Conservation (phyloP, 768 basidiomycete genomes). For the Leccinum disarticulatum region DNA sequence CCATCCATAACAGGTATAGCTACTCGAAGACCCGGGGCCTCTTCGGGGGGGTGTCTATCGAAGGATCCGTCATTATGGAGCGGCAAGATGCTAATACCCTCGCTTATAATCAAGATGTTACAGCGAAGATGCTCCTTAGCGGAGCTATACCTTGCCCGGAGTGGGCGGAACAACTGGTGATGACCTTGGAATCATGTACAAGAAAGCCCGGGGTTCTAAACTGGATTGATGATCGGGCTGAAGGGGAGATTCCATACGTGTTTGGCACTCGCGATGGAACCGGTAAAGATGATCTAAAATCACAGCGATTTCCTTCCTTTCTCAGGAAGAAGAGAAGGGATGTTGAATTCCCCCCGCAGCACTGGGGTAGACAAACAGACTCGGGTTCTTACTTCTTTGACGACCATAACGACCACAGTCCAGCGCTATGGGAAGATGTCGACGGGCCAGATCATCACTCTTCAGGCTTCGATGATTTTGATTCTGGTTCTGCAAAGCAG, state of each 20-base stretch:
- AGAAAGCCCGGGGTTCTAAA: constrained; percentile 63
- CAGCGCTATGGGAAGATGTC: constrained; percentile 32
- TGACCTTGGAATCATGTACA: constrained; percentile 70
- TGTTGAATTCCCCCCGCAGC: constrained; percentile 56
- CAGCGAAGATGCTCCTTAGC: constrained; percentile 75
- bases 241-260: constrained; percentile 47
- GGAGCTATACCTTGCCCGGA: constrained; percentile 71
- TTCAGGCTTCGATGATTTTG: constrained; percentile 44
- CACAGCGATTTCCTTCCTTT: constrained; percentile 32
- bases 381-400: constrained; percentile 57
- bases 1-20: constrained; percentile 59
- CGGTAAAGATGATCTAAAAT: constrained; percentile 34
- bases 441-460: constrained; percentile 16
- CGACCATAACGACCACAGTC: constrained; percentile 15
- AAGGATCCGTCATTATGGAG: constrained; percentile 91
- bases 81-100: constrained; percentile 88
- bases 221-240: constrained; percentile 62
- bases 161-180: constrained; percentile 77
- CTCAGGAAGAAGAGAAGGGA: constrained; percentile 47
- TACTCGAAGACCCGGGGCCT: constrained; percentile 92
- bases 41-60: constrained; percentile 87
- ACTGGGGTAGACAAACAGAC: constrained; percentile 55
- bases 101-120: constrained; percentile 75
- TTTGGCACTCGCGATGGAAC: constrained; percentile 38
- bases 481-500: constrained; percentile 41